Base-by-base conservation (phyloP, 1,284 basidiomycete genomes). In the Puccinia polysora region DNA sequence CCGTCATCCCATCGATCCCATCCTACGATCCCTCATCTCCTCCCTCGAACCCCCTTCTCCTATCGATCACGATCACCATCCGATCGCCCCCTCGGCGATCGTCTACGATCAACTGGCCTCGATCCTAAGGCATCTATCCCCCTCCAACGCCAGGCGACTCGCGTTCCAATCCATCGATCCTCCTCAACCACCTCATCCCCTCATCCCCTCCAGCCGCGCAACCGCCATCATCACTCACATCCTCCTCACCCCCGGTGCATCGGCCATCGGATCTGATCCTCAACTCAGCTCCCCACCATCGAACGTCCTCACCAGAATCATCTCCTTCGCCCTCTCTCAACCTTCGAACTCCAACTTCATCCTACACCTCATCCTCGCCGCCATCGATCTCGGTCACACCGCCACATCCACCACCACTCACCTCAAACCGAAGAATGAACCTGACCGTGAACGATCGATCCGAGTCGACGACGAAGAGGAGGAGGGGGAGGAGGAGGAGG, bases 51-150 rank as follows among this genome's bases (percentile, higher is more conserved):
- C 28, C 63, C 4, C 14, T 20, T 20, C 20, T 47, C 60, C 28
- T 25, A 30, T 63, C 32, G 30, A 38, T 38, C 30, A 65, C 28
- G 14, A 50, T n/a, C 63, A 65, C 45, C 25, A 62, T 30, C 36
- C n/a, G 7, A 47, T 2, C 4, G 30, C 52, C 25, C 15, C 30
- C 25, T 34, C 53, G 32, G 25, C 34, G 20, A 55, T 55, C 45
- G 6, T 58, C 36, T 15, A 38, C 0, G 20, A 40, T 47, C 20
- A 70, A 20, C 47, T 70, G 7, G 56, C 58, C 38, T 62, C 68
- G 2, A 60, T 70, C 47, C 38, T 70, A n/a, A 56, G 58, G 10
- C 68, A 70, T 53, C 58, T 70, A 23, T 50, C 68, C 7, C 68
- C 68, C 30, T 52, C 56, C 1, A 3, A 38, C 14, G 43, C 40